A percentile compares a stretch with the other conserved stretches of the same genome.
Evolutionary conservation across 306 rosid genomes (phyloP).

Genomic region (Macrotyloma uniflorum): DNA sequence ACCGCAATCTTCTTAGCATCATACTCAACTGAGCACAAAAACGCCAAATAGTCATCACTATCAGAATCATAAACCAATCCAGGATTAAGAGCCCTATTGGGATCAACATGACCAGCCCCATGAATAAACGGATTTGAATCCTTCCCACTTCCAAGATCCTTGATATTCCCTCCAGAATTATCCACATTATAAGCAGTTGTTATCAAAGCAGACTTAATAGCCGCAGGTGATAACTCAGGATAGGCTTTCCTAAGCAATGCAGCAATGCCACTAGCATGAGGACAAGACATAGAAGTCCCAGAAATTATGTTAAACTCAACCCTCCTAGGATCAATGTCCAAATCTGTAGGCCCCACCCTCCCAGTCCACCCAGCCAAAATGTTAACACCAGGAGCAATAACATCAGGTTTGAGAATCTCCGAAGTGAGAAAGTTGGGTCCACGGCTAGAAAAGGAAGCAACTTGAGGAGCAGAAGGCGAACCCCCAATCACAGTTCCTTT

Average conservation of each 20-base stretch:
- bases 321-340: conserved; percentile 78
- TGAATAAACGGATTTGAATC: conserved; percentile 76
- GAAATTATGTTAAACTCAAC: conserved; percentile 92
- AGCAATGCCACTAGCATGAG: conserved; percentile 88
- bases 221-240: conserved; percentile 83
- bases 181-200: conserved; percentile 79
- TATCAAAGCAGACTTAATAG: conserved; percentile 78
- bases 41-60: conserved; percentile 62
- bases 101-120: conserved; percentile 96
- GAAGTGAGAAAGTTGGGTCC: conserved; percentile 72
- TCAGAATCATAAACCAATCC: conserved; percentile 75
- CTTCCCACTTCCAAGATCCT: conserved; percentile 70
- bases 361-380: conserved; percentile 94
- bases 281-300: conserved; percentile 96
- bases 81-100: conserved; percentile 80
- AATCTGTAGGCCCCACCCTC: conserved; percentile 66
- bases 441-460: conserved; percentile 89
- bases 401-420: conserved; percentile 90
- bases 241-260: conserved; percentile 77
- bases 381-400: conserved; percentile 94
- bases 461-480: conserved; percentile 75
- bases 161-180: conserved; percentile 60
- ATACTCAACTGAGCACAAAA: conserved; percentile 86
- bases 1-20: conserved; percentile 54
- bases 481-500: conserved; percentile 77